phyloP scores from a whole-genome alignment of 148 eudicot genomes.

The Cornus kousa region DNA sequence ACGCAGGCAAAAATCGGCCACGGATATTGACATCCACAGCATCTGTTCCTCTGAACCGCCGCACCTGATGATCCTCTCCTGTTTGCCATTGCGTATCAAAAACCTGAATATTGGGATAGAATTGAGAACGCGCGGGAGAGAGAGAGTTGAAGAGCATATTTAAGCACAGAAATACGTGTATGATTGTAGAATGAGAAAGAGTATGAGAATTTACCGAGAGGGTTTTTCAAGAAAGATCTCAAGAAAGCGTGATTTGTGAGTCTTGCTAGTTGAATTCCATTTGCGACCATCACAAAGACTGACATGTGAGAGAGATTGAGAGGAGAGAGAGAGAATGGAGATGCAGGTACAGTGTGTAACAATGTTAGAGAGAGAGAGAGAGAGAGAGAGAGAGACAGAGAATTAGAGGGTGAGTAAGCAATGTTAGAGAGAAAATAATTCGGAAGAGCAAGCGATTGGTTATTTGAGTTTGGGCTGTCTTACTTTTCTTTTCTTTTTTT shows the following conservation, averaged over 20 bases:
- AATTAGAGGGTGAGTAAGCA: background rate
- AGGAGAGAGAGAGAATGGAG: no score
- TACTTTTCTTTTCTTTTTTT: no score
- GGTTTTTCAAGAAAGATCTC: background rate
- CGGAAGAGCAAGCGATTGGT: no score
- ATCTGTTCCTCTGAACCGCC: conserved; percentile 9
- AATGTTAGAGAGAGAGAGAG: no score
- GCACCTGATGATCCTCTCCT: background rate
- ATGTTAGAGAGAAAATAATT: background rate
- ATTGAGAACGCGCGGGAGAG: background rate
- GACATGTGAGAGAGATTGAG: no score
- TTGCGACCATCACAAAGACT: background rate
- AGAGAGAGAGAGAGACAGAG: no score
- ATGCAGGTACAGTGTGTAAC: no score
- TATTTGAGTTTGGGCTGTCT: no score
- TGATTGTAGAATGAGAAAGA: background rate
- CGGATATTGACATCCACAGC: conserved; percentile 42
- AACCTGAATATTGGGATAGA: background rate
- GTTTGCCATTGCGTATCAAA: background rate
- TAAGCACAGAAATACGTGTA: background rate
- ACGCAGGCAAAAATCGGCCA: conserved; percentile 40
- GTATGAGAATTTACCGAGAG: background rate
- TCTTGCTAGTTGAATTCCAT: background rate
- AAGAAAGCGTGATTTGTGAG: background rate
- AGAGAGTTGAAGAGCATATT: background rate